Percentiles rank a stretch among this genome's conserved stretches.
Evolutionary conservation across 2,329 filamentous ascomycete genomes (phyloP).

Genomic region (Fusarium equiseti): DNA sequence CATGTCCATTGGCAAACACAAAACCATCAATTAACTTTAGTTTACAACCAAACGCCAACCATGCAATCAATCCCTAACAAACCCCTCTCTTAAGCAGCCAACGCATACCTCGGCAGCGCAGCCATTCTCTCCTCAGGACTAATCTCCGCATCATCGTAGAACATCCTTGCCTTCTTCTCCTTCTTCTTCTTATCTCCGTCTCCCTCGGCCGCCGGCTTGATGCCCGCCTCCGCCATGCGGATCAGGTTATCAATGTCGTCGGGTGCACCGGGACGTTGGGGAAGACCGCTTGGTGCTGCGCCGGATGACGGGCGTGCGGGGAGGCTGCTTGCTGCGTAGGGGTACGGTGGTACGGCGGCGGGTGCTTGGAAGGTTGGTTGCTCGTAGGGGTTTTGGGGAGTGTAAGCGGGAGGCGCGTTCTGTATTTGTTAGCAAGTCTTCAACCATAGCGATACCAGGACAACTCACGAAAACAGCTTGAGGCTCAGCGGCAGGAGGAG

Average conservation of each 20-base stretch:
- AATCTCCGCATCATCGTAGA: constrained; percentile 83
- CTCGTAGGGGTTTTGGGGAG: constrained; percentile 13
- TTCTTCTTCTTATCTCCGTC: constrained; percentile 73
- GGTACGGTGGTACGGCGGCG: constrained; percentile 44
- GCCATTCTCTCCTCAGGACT: constrained; percentile 95
- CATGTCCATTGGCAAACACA: constrained; percentile 18
- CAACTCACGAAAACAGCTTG: constrained; percentile 69
- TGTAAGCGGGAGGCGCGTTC: constrained; percentile 55
- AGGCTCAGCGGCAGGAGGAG: constrained; percentile 56
- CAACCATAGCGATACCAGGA: no score
- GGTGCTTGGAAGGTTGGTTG: constrained; percentile 38
- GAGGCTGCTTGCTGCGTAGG: constrained; percentile 58
- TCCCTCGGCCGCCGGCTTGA: constrained; percentile 61
- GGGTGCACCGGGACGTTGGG: constrained; percentile 55
- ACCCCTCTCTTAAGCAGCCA: constrained; percentile 47
- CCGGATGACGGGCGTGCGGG: constrained; percentile 59
- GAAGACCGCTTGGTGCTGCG: constrained; percentile 55
- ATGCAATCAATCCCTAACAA: constrained; percentile 37
- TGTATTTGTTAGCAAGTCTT: constrained; percentile 49
- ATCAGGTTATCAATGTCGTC: constrained; percentile 76
- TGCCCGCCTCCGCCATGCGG: constrained; percentile 72
- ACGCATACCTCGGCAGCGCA: constrained; percentile 79
- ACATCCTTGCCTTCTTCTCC: constrained; percentile 76
- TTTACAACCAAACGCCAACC: constrained; percentile 48
- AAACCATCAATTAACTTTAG: constrained; percentile 43